Percentiles rank a stretch among this genome's conserved stretches.
Conservation (phyloP, 805 yeast genomes). For the Spathaspora girioi region DNA sequence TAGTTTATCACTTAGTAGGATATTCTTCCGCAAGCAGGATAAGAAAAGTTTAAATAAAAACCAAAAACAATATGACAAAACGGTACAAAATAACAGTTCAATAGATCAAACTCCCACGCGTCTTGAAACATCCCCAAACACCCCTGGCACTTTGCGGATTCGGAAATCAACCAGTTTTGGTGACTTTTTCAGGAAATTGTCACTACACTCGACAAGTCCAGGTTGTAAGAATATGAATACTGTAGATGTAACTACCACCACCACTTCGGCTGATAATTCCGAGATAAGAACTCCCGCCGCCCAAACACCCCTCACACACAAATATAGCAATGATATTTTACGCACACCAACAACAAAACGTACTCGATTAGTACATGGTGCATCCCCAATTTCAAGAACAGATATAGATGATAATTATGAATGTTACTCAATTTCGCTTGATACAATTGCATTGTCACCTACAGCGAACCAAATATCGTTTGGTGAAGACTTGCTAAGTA, state of each 20-base stretch:
- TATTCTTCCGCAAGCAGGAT: too few species aligned
- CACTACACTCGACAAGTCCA: background rate
- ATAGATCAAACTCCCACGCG: background rate
- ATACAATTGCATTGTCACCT: background rate
- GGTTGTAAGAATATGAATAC: background rate
- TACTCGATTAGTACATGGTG: background rate
- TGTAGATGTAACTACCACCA: too few species aligned
- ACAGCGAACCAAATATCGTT: slow-evolving; percentile 8
- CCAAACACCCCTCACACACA: background rate
- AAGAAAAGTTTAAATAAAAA: too few species aligned
- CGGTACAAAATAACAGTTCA: background rate
- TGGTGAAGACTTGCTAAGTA: slow-evolving; percentile 13
- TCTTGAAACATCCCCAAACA: background rate
- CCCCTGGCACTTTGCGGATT: background rate
- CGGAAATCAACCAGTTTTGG: background rate
- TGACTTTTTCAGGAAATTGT: background rate
- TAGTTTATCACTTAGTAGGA: too few species aligned
- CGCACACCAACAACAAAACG: background rate
- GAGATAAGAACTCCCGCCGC: too few species aligned
- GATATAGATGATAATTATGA: background rate
- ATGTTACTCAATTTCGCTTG: background rate
- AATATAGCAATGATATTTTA: background rate
- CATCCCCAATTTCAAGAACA: background rate
- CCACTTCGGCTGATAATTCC: too few species aligned
- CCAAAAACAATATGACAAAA: background rate